Evolutionary conservation across 148 eudicot genomes (phyloP).

Genomic region (Rhododendron williamsianum): DNA sequence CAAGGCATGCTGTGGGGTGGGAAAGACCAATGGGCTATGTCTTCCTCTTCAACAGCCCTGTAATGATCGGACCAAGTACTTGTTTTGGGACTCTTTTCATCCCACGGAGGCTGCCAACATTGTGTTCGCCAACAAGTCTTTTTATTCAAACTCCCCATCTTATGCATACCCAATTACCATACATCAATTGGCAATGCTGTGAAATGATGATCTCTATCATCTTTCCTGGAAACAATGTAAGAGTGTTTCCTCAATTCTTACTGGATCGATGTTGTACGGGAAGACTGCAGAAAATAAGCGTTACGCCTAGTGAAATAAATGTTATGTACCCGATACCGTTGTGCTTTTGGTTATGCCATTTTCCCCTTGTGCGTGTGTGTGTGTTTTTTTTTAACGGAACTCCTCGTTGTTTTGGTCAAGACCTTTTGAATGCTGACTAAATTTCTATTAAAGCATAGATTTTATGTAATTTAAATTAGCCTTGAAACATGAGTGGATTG

Average conservation of each 20-base stretch:
- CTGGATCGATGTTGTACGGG: too few relatives aligned
- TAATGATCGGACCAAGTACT: constrained; percentile 46
- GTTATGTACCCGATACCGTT: not conserved
- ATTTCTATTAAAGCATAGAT: not conserved
- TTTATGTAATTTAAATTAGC: too few relatives aligned
- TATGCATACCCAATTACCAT: constrained; percentile 60
- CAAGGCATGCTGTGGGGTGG: constrained; percentile 82
- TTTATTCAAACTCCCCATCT: constrained; percentile 25
- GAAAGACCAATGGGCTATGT: constrained; percentile 83
- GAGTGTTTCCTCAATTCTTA: too few relatives aligned
- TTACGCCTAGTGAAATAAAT: not conserved
- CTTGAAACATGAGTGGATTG: not conserved
- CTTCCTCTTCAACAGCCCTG: constrained; percentile 74
- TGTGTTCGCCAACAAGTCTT: constrained; percentile 51
- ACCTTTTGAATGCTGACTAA: not conserved
- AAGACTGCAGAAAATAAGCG: not conserved
- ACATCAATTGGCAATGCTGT: constrained; percentile 53
- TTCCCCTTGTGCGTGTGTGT: too few relatives aligned
- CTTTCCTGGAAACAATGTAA: too few relatives aligned
- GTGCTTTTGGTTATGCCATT: not conserved
- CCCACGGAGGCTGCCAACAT: constrained; percentile 66
- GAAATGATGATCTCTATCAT: too few relatives aligned
- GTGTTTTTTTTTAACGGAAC: too few relatives aligned
- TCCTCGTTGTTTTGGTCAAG: not conserved
- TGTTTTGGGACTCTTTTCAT: constrained; percentile 86